phyloP scores from a whole-genome alignment of 768 basidiomycete genomes.

The Tephrocybe sp. region DNA sequence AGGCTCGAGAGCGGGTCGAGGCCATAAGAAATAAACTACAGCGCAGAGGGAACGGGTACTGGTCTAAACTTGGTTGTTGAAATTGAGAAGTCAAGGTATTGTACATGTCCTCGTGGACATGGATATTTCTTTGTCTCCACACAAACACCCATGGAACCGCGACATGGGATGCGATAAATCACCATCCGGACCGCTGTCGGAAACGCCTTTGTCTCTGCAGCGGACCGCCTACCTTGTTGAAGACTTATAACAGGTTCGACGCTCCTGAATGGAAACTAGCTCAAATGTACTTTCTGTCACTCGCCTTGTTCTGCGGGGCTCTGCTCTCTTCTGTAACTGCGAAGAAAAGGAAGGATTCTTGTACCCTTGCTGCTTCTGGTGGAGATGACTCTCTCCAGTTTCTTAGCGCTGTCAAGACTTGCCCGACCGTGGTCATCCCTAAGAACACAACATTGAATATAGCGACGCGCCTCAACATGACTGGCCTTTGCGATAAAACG shows the following conservation, averaged over 20 bases:
- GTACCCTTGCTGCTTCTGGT: slow-evolving; percentile 44
- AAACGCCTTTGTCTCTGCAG: background rate
- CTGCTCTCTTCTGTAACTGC: slow-evolving; percentile 4
- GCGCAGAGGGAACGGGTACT: too few species aligned
- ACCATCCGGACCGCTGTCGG: slow-evolving; percentile 13
- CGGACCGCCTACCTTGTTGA: slow-evolving; percentile 10
- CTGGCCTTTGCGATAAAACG: slow-evolving; percentile 45
- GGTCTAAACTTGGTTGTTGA: too few species aligned
- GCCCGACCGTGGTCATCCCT: slow-evolving; percentile 43
- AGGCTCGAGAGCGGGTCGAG: too few species aligned
- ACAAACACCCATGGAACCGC: background rate
- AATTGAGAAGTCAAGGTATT: too few species aligned
- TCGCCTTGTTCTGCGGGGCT: slow-evolving; percentile 7
- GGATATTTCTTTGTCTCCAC: background rate
- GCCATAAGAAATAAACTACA: too few species aligned
- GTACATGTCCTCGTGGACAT: too few species aligned
- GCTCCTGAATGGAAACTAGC: background rate
- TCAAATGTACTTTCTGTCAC: slow-evolving; percentile 8
- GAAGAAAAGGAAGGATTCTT: slow-evolving; percentile 19
- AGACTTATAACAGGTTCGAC: background rate
- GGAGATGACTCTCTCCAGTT: slow-evolving; percentile 54
- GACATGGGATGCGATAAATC: background rate
- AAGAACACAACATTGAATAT: slow-evolving; percentile 49
- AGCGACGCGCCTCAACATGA: slow-evolving; percentile 52
- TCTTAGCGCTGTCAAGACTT: slow-evolving; percentile 40